phyloP scores from a whole-genome alignment of 1,139 yeast species.

The Hemisphaericaspora xylofermentans region DNA sequence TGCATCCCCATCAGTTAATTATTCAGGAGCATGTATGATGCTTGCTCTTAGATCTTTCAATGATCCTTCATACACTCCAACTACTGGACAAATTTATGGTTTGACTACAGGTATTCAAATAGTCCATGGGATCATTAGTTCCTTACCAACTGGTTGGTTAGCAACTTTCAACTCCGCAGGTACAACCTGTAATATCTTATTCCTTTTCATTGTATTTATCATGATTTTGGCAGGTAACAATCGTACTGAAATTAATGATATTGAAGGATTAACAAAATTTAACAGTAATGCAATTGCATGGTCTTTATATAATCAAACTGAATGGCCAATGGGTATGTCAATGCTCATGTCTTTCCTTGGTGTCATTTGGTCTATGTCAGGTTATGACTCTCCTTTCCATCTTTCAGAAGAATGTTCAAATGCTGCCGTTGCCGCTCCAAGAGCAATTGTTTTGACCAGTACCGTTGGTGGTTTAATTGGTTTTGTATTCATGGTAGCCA shows the following conservation, averaged over 20 bases:
- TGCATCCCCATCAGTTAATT: slow-evolving; percentile 62
- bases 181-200: slow-evolving; percentile 49
- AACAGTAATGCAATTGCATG: slow-evolving; percentile 54
- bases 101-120: slow-evolving; percentile 53
- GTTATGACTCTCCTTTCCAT: slow-evolving; percentile 75
- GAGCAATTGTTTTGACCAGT: slow-evolving; percentile 67
- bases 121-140: slow-evolving; percentile 49
- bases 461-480: slow-evolving; percentile 62
- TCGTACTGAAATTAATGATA: slow-evolving; percentile 29
- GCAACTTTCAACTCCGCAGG: slow-evolving; percentile 57
- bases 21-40: slow-evolving; percentile 60
- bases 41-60: slow-evolving; percentile 49
- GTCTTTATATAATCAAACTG: slow-evolving; percentile 61
- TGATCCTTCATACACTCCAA: slow-evolving; percentile 35
- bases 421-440: slow-evolving; percentile 64
- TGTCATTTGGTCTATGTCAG: slow-evolving; percentile 75
- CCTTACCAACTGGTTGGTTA: slow-evolving; percentile 54
- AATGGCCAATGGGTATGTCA: slow-evolving; percentile 66
- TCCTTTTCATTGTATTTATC: slow-evolving; percentile 55
- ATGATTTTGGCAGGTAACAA: slow-evolving; percentile 57
- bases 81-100: slow-evolving; percentile 51
- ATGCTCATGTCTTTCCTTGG: slow-evolving; percentile 62
- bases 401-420: slow-evolving; percentile 70
- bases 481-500: slow-evolving; percentile 61
- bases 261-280: slow-evolving; percentile 40